Evolutionary conservation across 768 basidiomycete species (phyloP).

Genomic region (Tephrocybe sp.): DNA sequence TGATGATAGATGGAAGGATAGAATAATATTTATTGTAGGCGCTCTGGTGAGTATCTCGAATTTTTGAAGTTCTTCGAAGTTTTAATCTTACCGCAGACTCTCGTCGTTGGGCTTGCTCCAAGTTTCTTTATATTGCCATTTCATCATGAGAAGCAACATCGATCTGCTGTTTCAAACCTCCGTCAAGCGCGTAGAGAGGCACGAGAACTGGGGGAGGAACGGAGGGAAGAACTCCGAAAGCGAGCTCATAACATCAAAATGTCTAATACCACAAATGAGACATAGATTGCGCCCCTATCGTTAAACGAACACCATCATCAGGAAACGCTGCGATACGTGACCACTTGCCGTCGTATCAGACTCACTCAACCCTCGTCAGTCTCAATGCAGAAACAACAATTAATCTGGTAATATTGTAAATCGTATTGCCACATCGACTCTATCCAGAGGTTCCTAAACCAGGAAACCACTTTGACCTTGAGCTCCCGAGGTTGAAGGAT

Average conservation of each 20-base stretch:
- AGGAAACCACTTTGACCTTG: too few species aligned
- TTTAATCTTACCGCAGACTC: constrained; percentile 29
- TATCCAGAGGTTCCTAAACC: too few species aligned
- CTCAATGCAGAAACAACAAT: too few species aligned
- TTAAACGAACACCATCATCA: too few species aligned
- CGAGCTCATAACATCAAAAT: constrained; percentile 40
- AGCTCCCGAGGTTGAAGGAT: too few species aligned
- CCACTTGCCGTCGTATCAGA: too few species aligned
- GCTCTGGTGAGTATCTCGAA: constrained; percentile 38
- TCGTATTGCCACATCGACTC: too few species aligned
- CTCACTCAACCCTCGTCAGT: too few species aligned
- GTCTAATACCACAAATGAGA: not conserved
- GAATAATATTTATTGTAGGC: constrained; percentile 45
- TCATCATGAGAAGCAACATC: constrained; percentile 43
- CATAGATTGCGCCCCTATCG: too few species aligned
- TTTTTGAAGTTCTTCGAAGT: not conserved
- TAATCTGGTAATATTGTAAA: too few species aligned
- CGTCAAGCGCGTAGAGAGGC: constrained; percentile 59
- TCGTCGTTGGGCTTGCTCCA: constrained; percentile 45
- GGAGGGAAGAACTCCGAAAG: constrained; percentile 48
- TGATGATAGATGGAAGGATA: constrained; percentile 51
- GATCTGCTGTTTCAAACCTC: constrained; percentile 53
- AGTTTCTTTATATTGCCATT: constrained; percentile 34
- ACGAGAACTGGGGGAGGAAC: constrained; percentile 48
- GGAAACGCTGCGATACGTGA: too few species aligned